Evolutionary conservation across 495 filamentous ascomycete species (phyloP).

Genomic region (Aspergillus biplanus): DNA sequence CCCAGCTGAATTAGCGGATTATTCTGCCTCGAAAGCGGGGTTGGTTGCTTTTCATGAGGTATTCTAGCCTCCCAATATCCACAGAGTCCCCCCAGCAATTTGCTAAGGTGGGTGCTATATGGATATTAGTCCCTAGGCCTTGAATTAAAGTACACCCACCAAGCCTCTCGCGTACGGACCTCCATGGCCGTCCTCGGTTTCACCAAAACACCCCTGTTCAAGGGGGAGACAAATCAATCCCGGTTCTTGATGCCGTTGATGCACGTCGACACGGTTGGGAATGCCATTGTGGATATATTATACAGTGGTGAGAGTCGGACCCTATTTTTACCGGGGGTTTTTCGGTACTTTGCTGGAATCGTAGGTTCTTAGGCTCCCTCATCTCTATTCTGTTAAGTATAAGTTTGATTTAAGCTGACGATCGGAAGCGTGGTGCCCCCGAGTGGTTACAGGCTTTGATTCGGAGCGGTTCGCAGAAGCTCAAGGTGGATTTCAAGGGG

Average conservation of each 20-base stretch:
- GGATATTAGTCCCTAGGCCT: not conserved
- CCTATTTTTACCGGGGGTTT: constrained; percentile 38
- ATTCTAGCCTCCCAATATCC: not conserved
- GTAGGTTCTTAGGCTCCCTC: constrained; percentile 26
- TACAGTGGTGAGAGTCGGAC: constrained; percentile 36
- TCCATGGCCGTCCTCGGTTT: constrained; percentile 37
- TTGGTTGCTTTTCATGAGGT: constrained; percentile 70
- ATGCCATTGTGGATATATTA: constrained; percentile 36
- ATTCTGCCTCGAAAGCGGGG: constrained; percentile 71
- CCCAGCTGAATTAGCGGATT: constrained; percentile 64
- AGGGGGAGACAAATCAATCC: constrained; percentile 32
- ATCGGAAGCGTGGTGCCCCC: constrained; percentile 25
- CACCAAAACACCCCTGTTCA: constrained; percentile 38
- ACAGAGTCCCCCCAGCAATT: not conserved
- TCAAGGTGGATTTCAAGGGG: constrained; percentile 33
- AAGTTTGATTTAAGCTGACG: constrained; percentile 4
- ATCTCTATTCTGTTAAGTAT: not conserved
- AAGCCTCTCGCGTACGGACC: constrained; percentile 34
- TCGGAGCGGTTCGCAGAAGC: constrained; percentile 21
- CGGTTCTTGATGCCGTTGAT: constrained; percentile 39
- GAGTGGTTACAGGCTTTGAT: constrained; percentile 26
- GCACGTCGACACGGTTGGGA: constrained; percentile 39
- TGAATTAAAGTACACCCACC: constrained; percentile 13
- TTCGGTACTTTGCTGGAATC: constrained; percentile 35
- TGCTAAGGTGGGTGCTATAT: constrained; percentile 55